Percentiles rank a stretch among this genome's conserved stretches.
These are phyloP conservation scores for Pseudogymnoascus sp. DNA, from an alignment of 2,329 filamentous ascomycete genomes.

Conservation along the genomic window DNA sequence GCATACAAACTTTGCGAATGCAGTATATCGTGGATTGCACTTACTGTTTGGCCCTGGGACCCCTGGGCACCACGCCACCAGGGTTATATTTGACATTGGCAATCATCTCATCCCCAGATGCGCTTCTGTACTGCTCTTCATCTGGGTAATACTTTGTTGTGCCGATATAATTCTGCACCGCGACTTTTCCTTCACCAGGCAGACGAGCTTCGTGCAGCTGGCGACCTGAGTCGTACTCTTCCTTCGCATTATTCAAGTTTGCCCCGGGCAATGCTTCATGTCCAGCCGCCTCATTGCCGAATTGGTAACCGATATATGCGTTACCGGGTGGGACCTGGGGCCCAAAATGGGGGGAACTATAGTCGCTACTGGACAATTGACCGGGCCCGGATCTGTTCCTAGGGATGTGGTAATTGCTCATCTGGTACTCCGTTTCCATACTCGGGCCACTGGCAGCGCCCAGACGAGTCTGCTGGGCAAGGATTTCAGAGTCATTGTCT, in stretches of 20 bases:
- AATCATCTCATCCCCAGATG: background rate
- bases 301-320: background rate
- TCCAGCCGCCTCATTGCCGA: background rate
- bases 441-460: slow-evolving; percentile 12
- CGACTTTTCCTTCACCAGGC: background rate
- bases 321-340: background rate
- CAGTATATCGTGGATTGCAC: background rate
- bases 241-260: background rate
- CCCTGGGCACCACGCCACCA: background rate
- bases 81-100: background rate
- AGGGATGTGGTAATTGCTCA: background rate
- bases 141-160: background rate
- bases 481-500: background rate
- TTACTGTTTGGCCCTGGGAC: background rate
- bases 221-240: background rate
- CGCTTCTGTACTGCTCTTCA: background rate
- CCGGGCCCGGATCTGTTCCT: background rate
- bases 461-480: background rate
- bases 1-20: background rate
- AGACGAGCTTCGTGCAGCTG: background rate
- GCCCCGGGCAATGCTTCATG: background rate
- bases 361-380: background rate
- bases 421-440: slow-evolving; percentile 23
- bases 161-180: background rate
- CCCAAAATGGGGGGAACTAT: background rate